Conservation (phyloP, 2,329 filamentous ascomycete species). For the Colletotrichum zoysiae region DNA sequence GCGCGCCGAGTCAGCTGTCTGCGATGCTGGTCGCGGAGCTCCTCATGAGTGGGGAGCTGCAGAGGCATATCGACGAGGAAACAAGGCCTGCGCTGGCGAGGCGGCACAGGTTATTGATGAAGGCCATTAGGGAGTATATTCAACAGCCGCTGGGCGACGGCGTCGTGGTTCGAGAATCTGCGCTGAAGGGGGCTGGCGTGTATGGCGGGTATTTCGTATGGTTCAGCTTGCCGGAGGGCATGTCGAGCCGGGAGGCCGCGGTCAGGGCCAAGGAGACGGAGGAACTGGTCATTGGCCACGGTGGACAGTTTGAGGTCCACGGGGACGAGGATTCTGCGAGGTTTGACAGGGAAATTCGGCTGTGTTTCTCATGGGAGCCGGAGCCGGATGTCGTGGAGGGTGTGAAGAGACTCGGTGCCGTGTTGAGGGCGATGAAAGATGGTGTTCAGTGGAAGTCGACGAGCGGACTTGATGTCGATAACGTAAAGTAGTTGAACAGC, state of each 20-base stretch:
- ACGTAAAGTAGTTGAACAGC: constrained; percentile 23
- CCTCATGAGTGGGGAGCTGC: constrained; percentile 58
- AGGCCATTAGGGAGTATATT: constrained; percentile 66
- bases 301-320: constrained; percentile 76
- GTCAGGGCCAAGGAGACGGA: constrained; percentile 70
- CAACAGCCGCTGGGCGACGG: constrained; percentile 70
- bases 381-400: constrained; percentile 76
- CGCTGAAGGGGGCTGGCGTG: constrained; percentile 55
- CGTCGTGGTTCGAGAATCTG: constrained; percentile 57
- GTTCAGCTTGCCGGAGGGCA: constrained; percentile 70
- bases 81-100: constrained; percentile 61
- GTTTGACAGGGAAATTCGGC: constrained; percentile 71
- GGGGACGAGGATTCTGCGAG: constrained; percentile 65
- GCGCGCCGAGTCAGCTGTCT: constrained; percentile 67
- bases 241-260: constrained; percentile 68
- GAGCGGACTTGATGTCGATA: constrained; percentile 29
- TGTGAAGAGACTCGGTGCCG: constrained; percentile 69
- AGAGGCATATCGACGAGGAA: constrained; percentile 56
- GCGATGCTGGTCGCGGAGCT: constrained; percentile 65
- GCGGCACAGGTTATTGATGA: constrained; percentile 65
- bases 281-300: constrained; percentile 76
- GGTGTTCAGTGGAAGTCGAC: constrained; percentile 44
- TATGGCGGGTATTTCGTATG: constrained; percentile 91
- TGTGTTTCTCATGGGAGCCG: constrained; percentile 81
- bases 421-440: constrained; percentile 53